Evolutionary conservation across 345 rosid genomes (phyloP).

Genomic region (Rhizophora apiculata): DNA sequence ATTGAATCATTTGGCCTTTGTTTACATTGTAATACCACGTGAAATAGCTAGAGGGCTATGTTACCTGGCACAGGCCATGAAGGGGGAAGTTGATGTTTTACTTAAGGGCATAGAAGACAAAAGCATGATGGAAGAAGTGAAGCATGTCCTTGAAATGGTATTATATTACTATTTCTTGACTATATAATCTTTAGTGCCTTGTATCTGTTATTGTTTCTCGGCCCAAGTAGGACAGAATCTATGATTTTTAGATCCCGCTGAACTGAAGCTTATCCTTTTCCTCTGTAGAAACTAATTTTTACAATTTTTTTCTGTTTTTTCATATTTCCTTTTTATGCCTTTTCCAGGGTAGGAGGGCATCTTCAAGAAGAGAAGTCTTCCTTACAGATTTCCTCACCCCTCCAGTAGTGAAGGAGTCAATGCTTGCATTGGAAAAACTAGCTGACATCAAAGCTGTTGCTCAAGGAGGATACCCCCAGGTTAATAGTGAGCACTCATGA

Average conservation of each 20-base stretch:
- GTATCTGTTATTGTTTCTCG: slow-evolving; percentile 1
- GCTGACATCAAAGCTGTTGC: slow-evolving; percentile 62
- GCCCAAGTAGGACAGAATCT: background rate
- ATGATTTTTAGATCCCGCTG: background rate
- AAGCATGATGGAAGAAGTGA: slow-evolving; percentile 60
- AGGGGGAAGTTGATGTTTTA: slow-evolving; percentile 53
- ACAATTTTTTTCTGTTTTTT: background rate
- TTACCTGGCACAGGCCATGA: slow-evolving; percentile 58
- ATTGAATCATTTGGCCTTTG: background rate
- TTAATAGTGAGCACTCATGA: slow-evolving; percentile 17
- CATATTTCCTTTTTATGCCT: background rate
- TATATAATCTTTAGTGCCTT: background rate
- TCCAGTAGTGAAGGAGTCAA: slow-evolving; percentile 65
- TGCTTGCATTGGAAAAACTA: slow-evolving; percentile 54
- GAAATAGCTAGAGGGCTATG: slow-evolving; percentile 47
- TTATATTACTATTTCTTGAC: background rate
- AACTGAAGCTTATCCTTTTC: background rate
- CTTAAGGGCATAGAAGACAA: slow-evolving; percentile 61
- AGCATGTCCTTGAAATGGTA: slow-evolving; percentile 77
- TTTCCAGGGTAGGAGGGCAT: slow-evolving; percentile 64
- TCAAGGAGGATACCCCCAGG: slow-evolving; percentile 96
- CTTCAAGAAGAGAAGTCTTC: slow-evolving; percentile 61
- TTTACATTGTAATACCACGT: slow-evolving; percentile 1
- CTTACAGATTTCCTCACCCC: slow-evolving; percentile 85
- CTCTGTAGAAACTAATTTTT: background rate